Evolutionary conservation across 768 basidiomycete species (phyloP).

Genomic region (Leccinum aurantiacum): DNA sequence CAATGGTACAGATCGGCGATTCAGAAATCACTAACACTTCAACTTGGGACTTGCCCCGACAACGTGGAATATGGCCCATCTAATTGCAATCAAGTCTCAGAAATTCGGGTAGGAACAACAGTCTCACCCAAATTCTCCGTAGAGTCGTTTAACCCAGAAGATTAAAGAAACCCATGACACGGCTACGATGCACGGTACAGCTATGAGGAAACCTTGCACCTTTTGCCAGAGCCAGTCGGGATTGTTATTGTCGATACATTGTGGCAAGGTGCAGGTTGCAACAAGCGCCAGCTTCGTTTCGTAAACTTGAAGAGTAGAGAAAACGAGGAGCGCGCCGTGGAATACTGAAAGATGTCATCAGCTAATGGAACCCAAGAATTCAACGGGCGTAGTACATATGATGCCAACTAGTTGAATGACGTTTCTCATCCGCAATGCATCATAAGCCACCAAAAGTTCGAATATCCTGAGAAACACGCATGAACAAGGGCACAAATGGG

Average conservation of each 20-base stretch:
- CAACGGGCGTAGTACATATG: slow-evolving; percentile 47
- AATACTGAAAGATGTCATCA: slow-evolving; percentile 45
- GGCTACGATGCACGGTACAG: slow-evolving; percentile 67
- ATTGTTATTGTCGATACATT: slow-evolving; percentile 41
- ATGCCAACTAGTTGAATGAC: slow-evolving; percentile 77
- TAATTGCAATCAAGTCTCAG: slow-evolving; percentile 29
- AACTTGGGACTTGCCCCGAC: slow-evolving; percentile 84
- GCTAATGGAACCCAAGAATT: not conserved
- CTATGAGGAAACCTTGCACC: slow-evolving; percentile 68
- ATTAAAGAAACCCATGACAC: slow-evolving; percentile 65
- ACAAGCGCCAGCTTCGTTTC: slow-evolving; percentile 66
- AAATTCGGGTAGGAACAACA: not conserved
- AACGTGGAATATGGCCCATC: slow-evolving; percentile 90
- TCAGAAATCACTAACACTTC: slow-evolving; percentile 57
- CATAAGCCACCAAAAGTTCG: slow-evolving; percentile 76
- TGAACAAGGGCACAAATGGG: slow-evolving; percentile 1
- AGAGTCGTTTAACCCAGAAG: slow-evolving; percentile 70
- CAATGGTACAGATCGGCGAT: not conserved
- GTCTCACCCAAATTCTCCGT: slow-evolving; percentile 78
- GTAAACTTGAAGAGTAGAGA: slow-evolving; percentile 73
- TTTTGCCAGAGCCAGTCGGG: slow-evolving; percentile 55
- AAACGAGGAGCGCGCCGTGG: slow-evolving; percentile 71
- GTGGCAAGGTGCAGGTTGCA: slow-evolving; percentile 22
- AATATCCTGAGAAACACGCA: slow-evolving; percentile 54
- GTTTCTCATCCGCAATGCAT: slow-evolving; percentile 79